Evolutionary conservation across 495 filamentous ascomycete species (phyloP).

Genomic region (Neurospora sp.): DNA sequence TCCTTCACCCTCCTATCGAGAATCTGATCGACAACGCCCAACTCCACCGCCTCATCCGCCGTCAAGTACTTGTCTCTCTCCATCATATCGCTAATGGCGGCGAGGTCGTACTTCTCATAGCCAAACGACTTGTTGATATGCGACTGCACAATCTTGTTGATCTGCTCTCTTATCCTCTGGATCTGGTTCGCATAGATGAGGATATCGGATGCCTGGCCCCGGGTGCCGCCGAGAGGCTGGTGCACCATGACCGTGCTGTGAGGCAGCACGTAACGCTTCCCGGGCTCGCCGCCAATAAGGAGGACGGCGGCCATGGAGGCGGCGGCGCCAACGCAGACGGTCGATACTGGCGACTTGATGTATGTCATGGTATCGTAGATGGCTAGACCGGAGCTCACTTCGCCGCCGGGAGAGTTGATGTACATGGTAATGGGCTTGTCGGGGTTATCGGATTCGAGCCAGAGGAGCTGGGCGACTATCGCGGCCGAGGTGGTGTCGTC

Average conservation of each 20-base stretch:
- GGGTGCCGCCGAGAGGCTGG: conserved; percentile 85
- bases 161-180: conserved; percentile 66
- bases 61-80: conserved; percentile 93
- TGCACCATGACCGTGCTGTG: conserved; percentile 95
- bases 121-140: conserved; percentile 71
- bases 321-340: conserved; percentile 90
- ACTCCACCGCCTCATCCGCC: conserved; percentile 74
- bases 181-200: conserved; percentile 97
- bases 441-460: conserved; percentile 94
- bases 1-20: conserved; percentile 41
- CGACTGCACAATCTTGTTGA: conserved; percentile 81
- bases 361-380: conserved; percentile 99
- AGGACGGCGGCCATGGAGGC: conserved; percentile 91
- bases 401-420: conserved; percentile 93
- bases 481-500: conserved; percentile 81
- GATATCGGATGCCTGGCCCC: conserved; percentile 85
- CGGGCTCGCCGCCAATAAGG: conserved; percentile 74
- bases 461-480: conserved; percentile 91
- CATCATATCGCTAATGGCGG: conserved; percentile 88
- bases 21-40: conserved; percentile 89
- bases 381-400: conserved; percentile 87
- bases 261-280: conserved; percentile 79
- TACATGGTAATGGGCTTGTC: conserved; percentile 91
- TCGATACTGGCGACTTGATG: conserved; percentile 82
- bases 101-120: conserved; percentile 47